Conservation (phyloP, 2,329 filamentous ascomycete species). For the Exutisphaerella laricina region DNA sequence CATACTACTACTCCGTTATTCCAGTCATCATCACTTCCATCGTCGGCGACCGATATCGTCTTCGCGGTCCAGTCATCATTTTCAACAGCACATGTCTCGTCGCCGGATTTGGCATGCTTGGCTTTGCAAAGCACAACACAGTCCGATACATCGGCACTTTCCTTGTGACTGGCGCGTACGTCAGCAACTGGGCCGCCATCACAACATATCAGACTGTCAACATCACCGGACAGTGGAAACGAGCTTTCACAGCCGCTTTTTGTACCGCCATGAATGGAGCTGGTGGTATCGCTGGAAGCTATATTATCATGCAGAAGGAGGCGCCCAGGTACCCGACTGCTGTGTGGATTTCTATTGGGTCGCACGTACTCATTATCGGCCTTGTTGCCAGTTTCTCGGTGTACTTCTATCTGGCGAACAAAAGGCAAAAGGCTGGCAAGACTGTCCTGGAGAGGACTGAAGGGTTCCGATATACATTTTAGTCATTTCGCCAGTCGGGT, state of each 20-base stretch:
- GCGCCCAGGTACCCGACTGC: slow-evolving; percentile 60
- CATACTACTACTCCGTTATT: slow-evolving; percentile 62
- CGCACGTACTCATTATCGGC: slow-evolving; percentile 27
- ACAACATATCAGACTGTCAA: slow-evolving; percentile 60
- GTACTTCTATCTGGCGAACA: slow-evolving; percentile 28
- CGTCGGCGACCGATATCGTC: slow-evolving; percentile 55
- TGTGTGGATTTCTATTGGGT: slow-evolving; percentile 61
- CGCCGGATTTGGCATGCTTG: slow-evolving; percentile 60
- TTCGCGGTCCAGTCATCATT: slow-evolving; percentile 57
- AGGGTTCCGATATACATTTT: slow-evolving; percentile 45
- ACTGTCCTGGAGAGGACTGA: slow-evolving; percentile 29
- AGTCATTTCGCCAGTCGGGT: too few relatives aligned
- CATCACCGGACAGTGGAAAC: slow-evolving; percentile 58
- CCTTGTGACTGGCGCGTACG: slow-evolving; percentile 62
- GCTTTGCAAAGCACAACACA: slow-evolving; percentile 54
- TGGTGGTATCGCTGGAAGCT: slow-evolving; percentile 60
- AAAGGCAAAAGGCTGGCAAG: slow-evolving; percentile 25
- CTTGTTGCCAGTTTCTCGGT: slow-evolving; percentile 26
- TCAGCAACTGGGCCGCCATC: slow-evolving; percentile 64
- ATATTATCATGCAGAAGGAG: slow-evolving; percentile 57
- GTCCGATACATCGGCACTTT: slow-evolving; percentile 61
- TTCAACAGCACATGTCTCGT: slow-evolving; percentile 61
- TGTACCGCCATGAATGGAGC: slow-evolving; percentile 57
- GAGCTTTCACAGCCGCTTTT: slow-evolving; percentile 55
- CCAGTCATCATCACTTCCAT: slow-evolving; percentile 59